phyloP scores from a whole-genome alignment of 805 yeast genomes.

The Candida nanaspora region DNA sequence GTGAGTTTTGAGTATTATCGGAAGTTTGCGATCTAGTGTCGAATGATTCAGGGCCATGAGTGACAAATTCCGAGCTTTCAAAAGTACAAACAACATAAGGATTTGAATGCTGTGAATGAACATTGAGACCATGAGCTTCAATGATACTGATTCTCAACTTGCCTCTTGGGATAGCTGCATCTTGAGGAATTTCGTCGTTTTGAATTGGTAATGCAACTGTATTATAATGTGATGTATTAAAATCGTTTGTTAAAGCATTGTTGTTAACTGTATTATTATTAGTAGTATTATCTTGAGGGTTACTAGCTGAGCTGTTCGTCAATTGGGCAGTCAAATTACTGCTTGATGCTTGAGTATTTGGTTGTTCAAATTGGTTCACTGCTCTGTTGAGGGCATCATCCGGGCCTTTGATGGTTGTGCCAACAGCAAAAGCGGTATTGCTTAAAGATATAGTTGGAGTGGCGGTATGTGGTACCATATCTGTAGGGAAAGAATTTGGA shows the following conservation, averaged over 20 bases:
- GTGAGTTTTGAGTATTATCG: conserved; percentile 1
- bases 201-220: conserved; percentile 3
- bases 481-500: conserved; percentile 19
- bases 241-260: background rate
- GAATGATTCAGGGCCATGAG: conserved; percentile 63
- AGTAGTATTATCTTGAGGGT: too few relatives aligned
- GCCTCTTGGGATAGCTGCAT: conserved; percentile 57
- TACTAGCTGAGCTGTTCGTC: too few relatives aligned
- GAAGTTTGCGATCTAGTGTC: conserved; percentile 11
- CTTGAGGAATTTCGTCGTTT: conserved; percentile 7
- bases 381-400: conserved; percentile 25
- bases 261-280: background rate
- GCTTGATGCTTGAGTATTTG: background rate
- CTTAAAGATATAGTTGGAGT: conserved; percentile 67
- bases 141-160: conserved; percentile 73
- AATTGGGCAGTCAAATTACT: conserved; percentile 15
- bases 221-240: background rate
- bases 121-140: conserved; percentile 67
- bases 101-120: conserved; percentile 46
- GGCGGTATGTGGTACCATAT: conserved; percentile 38
- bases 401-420: conserved; percentile 48
- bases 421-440: conserved; percentile 56
- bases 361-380: conserved; percentile 25
- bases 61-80: conserved; percentile 85
- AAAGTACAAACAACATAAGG: conserved; percentile 91